These are phyloP conservation scores for Colletotrichum sp. DNA, from an alignment of 2,329 filamentous ascomycete species.

Conservation along the genomic window DNA sequence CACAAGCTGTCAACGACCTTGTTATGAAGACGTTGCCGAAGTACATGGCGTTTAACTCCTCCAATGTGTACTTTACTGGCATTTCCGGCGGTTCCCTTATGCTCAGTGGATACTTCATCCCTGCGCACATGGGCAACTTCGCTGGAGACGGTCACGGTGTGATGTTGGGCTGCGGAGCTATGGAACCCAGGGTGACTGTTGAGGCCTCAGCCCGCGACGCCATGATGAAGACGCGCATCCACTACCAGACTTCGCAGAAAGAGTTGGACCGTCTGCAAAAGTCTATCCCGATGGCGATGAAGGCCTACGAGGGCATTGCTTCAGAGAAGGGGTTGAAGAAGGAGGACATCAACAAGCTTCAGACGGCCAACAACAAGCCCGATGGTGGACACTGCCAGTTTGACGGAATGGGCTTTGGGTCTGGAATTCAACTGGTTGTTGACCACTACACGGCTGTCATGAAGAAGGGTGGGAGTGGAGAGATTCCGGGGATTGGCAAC, in stretches of 20 bases:
- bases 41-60: slow-evolving; percentile 56
- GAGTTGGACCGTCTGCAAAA: slow-evolving; percentile 54
- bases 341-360: slow-evolving; percentile 51
- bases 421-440: slow-evolving; percentile 60
- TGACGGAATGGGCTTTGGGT: slow-evolving; percentile 56
- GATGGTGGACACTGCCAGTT: slow-evolving; percentile 63
- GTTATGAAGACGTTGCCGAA: slow-evolving; percentile 53
- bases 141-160: slow-evolving; percentile 48
- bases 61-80: slow-evolving; percentile 61
- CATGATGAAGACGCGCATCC: slow-evolving; percentile 51
- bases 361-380: slow-evolving; percentile 62
- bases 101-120: slow-evolving; percentile 62
- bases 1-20: slow-evolving; percentile 60
- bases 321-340: slow-evolving; percentile 44
- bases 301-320: slow-evolving; percentile 55
- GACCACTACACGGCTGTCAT: slow-evolving; percentile 57
- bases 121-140: slow-evolving; percentile 57
- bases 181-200: slow-evolving; percentile 59
- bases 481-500: slow-evolving; percentile 52
- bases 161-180: slow-evolving; percentile 59
- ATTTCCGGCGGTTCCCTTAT: slow-evolving; percentile 60
- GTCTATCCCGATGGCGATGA: slow-evolving; percentile 53
- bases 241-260: slow-evolving; percentile 61
- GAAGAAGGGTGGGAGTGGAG: slow-evolving; percentile 55
- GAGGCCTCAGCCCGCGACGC: slow-evolving; percentile 43